These are phyloP conservation scores for Talaromyces trachyspermus DNA, from an alignment of 495 filamentous ascomycete genomes.

Conservation along the genomic window DNA sequence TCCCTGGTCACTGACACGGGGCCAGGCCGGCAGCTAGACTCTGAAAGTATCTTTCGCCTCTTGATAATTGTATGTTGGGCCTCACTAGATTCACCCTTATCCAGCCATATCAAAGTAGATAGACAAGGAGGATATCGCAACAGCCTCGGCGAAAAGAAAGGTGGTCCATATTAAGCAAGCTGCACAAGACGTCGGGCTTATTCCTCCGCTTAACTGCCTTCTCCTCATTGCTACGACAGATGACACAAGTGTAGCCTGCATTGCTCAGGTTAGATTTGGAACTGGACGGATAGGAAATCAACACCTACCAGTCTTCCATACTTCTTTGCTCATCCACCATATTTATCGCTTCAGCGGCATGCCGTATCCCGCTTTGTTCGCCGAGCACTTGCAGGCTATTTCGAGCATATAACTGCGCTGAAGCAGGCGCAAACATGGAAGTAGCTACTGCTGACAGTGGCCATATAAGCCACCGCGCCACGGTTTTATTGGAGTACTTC, in stretches of 20 bases:
- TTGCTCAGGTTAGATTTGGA: background rate
- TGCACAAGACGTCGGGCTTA: too few species aligned
- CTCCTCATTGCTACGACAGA: background rate
- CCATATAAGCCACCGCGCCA: background rate
- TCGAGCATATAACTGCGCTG: background rate
- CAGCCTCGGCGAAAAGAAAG: too few species aligned
- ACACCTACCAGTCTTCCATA: constrained; percentile 1
- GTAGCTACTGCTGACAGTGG: background rate
- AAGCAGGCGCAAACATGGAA: background rate
- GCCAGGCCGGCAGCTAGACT: too few species aligned
- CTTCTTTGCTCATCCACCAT: background rate
- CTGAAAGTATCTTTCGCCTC: too few species aligned
- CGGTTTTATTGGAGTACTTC: background rate
- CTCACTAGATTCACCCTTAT: too few species aligned
- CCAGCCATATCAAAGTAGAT: too few species aligned
- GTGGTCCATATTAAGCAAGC: too few species aligned
- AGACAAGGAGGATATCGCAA: too few species aligned
- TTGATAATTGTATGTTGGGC: too few species aligned
- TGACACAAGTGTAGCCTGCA: constrained; percentile 1
- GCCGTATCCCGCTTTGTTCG: background rate
- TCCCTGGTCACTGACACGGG: too few species aligned
- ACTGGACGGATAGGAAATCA: background rate
- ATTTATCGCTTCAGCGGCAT: background rate
- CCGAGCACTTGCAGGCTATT: background rate
- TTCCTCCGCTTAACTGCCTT: too few species aligned